Evolutionary conservation across 1,284 basidiomycete species (phyloP).

Genomic region (Apiotrichum sp.): DNA sequence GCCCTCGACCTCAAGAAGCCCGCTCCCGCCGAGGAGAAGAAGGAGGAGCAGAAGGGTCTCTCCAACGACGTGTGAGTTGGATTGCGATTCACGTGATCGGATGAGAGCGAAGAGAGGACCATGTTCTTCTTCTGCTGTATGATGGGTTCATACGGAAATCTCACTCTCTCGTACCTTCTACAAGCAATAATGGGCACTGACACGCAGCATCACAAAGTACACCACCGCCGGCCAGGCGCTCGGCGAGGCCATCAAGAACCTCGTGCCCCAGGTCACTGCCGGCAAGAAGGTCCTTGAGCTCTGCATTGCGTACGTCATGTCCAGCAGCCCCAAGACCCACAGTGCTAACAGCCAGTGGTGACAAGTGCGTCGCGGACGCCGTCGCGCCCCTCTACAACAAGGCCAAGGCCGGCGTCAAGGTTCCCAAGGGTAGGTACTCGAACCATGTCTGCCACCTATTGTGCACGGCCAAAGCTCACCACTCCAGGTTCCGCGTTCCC

Average conservation of each 20-base stretch:
- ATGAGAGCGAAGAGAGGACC: no score
- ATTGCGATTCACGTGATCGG: neutral
- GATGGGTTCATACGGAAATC: no score
- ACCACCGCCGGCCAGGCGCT: slow-evolving; percentile 87
- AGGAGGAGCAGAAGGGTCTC: slow-evolving; percentile 45
- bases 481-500: slow-evolving; percentile 84
- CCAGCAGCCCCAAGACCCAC: neutral
- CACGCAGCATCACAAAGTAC: slow-evolving; percentile 48
- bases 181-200: slow-evolving; percentile 1
- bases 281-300: slow-evolving; percentile 82
- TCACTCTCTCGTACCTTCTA: neutral
- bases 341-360: slow-evolving; percentile 52
- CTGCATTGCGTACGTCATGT: slow-evolving; percentile 58
- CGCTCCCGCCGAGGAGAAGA: slow-evolving; percentile 30
- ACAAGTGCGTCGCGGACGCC: slow-evolving; percentile 82
- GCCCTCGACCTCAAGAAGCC: slow-evolving; percentile 41
- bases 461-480: neutral
- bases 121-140: no score
- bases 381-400: slow-evolving; percentile 86
- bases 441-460: neutral
- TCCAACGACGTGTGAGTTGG: slow-evolving; percentile 42
- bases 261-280: slow-evolving; percentile 67
- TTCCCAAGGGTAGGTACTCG: slow-evolving; percentile 65
- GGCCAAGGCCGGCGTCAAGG: slow-evolving; percentile 74
- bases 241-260: slow-evolving; percentile 75